Evolutionary conservation across 768 basidiomycete species (phyloP), one percentile per base, ranked within the genome.

Genomic region (Daedaleopsis nitida): DNA sequence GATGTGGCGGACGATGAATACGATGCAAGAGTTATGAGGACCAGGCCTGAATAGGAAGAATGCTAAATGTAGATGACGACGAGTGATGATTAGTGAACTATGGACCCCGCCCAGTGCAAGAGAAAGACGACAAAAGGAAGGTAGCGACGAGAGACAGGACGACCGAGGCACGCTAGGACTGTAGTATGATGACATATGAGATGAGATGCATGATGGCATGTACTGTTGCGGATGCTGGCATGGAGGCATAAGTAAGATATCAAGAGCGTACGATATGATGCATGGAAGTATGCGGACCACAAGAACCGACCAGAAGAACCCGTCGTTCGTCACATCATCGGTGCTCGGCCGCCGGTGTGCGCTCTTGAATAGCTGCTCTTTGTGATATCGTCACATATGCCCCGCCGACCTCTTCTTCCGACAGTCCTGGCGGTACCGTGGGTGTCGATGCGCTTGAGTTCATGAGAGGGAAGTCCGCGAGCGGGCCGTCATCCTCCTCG

Each of bases 321-420:
- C n/a, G 54, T 52, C 54, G 32, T 43, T 39, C 52, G 42, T 56
- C 56, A 42, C 14, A 57, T 64, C 58, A 64, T 57, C 62, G 62
- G 21, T 56, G 55, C 50, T 59, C 64, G 44, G 35, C 49, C 55
- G 60, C 81, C 72, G 38, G 79, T 75, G 64, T 83, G 82, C 73
- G 85, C 83, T 66, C 86, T 74, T 92, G 89, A 17, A 56, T 58
- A 27, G 70, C 85, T 86, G 85, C 92, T 69, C 86, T 85, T 66
- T 90, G 88, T 44, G 92, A 94, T 55, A 94, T 80, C 16, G 93
- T 94, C 68, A 94, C 86, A 70, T 94, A 94, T 16, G 92, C 89
- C 52, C 92, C 88, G 60, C 92, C 92, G 45, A 83, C 79, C 74
- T 92, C 92, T 66, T 92, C 90, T 14, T 81, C 75, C 32, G 58